phyloP scores from a whole-genome alignment of 2,329 filamentous ascomycete species.

The Aspergillus texensis region DNA sequence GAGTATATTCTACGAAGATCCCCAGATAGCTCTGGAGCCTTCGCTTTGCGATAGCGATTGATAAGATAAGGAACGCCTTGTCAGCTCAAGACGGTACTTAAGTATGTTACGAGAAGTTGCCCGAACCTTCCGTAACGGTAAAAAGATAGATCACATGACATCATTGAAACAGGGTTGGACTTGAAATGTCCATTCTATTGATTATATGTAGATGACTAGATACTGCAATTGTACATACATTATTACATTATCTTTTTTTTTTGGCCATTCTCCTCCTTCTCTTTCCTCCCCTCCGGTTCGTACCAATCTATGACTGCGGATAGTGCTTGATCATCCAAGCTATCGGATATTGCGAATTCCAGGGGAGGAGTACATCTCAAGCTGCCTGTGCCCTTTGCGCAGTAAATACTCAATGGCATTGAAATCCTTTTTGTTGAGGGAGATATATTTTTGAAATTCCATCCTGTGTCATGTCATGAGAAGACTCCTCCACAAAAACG shows the following conservation, averaged over 20 bases:
- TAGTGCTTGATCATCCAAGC: slow-evolving; percentile 12
- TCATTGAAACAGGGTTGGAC: background rate
- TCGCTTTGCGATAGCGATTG: background rate
- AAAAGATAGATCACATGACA: slow-evolving; percentile 15
- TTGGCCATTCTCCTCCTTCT: background rate
- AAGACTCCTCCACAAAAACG: slow-evolving; percentile 11
- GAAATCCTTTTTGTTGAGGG: slow-evolving; percentile 81
- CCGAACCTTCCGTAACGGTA: slow-evolving; percentile 20
- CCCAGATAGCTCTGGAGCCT: background rate
- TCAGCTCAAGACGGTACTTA: no score
- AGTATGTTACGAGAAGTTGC: slow-evolving; percentile 4
- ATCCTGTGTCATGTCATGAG: slow-evolving; percentile 49
- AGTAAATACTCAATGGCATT: slow-evolving; percentile 81
- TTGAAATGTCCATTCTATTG: no score
- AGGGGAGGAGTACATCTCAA: slow-evolving; percentile 79
- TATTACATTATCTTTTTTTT: no score
- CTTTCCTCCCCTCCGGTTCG: background rate
- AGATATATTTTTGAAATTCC: slow-evolving; percentile 74
- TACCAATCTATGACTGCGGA: background rate
- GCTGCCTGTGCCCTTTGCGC: slow-evolving; percentile 76
- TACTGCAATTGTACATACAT: background rate
- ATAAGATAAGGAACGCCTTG: no score
- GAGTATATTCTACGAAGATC: slow-evolving; percentile 7
- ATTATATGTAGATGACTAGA: background rate
- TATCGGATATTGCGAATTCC: slow-evolving; percentile 73